Conservation (phyloP, 139 green algal species). For the Coelastrella sp. region DNA sequence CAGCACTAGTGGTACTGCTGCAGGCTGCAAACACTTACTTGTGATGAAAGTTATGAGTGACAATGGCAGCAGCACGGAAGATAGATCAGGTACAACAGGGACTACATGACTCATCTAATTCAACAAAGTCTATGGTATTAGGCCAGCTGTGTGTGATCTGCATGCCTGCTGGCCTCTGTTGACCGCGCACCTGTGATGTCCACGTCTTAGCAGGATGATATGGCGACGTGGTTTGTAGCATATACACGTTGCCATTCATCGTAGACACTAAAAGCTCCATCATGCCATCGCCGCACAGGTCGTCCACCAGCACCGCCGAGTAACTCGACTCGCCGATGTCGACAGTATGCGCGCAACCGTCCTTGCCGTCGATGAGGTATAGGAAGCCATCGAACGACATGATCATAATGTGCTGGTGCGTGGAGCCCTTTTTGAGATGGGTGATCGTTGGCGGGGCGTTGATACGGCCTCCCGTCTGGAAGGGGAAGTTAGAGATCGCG, state of each 20-base stretch:
- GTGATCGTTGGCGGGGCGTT: constrained; percentile 61
- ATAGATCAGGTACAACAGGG: no score
- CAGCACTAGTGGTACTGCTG: no score
- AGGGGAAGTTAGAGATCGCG: constrained; percentile 85
- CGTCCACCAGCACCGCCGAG: constrained; percentile 91
- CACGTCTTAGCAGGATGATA: constrained; percentile 46
- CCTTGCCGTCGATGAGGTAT: constrained; percentile 88
- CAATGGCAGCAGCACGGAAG: no score
- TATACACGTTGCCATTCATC: constrained; percentile 97
- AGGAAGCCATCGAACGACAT: constrained; percentile 93
- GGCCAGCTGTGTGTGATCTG: neutral
- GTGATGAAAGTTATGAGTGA: no score
- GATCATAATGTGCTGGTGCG: constrained; percentile 84
- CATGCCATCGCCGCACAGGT: constrained; percentile 85
- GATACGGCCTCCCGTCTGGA: constrained; percentile 76
- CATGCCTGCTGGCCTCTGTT: neutral
- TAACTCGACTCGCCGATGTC: constrained; percentile 96
- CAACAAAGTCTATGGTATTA: neutral
- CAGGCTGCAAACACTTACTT: no score
- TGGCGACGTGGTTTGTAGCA: constrained; percentile 57
- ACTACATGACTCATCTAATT: neutral
- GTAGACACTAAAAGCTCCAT: constrained; percentile 94
- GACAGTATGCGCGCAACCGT: constrained; percentile 87
- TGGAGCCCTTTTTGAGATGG: constrained; percentile 32
- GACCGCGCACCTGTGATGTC: constrained; percentile 9